Evolutionary conservation across 164 flowering plant genomes (phyloP).

Genomic region (Akebia trifoliata): DNA sequence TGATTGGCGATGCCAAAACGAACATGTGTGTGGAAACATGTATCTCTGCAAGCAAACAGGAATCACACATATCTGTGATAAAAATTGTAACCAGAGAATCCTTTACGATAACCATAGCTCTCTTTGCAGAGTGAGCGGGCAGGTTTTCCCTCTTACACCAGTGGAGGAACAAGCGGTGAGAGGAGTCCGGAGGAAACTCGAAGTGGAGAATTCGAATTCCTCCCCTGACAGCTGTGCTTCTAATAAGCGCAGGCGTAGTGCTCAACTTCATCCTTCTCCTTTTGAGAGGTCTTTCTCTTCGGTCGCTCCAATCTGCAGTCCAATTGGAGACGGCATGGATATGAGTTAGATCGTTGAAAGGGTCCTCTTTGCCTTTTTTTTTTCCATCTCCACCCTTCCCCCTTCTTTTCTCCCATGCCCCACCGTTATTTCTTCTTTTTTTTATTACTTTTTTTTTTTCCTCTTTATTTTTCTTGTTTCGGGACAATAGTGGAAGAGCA

Average conservation of each 20-base stretch:
- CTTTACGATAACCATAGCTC: slow-evolving; percentile 91
- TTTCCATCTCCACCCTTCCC: too few species aligned
- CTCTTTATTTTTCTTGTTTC: slow-evolving; percentile 14
- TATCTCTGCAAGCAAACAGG: slow-evolving; percentile 95
- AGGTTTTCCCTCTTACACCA: slow-evolving; percentile 73
- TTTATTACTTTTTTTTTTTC: slow-evolving; percentile 10
- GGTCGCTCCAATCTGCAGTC: slow-evolving; percentile 88
- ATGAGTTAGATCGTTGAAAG: slow-evolving; percentile 46
- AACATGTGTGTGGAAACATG: slow-evolving; percentile 87
- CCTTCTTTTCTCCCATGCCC: slow-evolving; percentile 8
- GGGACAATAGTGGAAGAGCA: slow-evolving; percentile 16
- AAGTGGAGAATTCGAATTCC: slow-evolving; percentile 47
- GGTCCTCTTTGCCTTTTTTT: slow-evolving; percentile 6
- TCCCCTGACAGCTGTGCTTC: slow-evolving; percentile 62
- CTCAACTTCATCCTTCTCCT: slow-evolving; percentile 78
- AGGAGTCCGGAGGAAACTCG: slow-evolving; percentile 92
- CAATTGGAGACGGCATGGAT: slow-evolving; percentile 95
- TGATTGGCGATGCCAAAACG: slow-evolving; percentile 88
- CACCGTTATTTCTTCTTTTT: slow-evolving; percentile 7
- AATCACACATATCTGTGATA: slow-evolving; percentile 92
- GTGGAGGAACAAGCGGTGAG: slow-evolving; percentile 82
- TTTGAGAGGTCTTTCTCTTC: slow-evolving; percentile 88
- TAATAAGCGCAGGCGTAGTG: slow-evolving; percentile 88
- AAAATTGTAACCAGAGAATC: slow-evolving; percentile 97
- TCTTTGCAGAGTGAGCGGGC: slow-evolving; percentile 86